A percentile compares a stretch with the other conserved stretches of the same genome.
These are phyloP conservation scores for Kalmanozyma brasiliensis DNA, from an alignment of 1,284 basidiomycete species.

Conservation along the genomic window DNA sequence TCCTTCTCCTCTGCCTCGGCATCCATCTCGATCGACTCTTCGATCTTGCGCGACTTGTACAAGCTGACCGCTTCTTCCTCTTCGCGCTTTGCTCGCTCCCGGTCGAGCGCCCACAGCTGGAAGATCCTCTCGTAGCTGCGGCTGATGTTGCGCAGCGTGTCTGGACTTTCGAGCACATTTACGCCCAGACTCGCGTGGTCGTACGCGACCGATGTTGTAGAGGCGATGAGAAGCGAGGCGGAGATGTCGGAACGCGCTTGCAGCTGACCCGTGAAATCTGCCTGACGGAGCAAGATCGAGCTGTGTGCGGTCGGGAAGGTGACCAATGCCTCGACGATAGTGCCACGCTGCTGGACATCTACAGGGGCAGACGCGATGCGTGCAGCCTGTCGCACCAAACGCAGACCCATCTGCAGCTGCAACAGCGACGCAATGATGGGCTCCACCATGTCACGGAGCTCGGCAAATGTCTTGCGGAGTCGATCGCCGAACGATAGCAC, in stretches of 20 bases:
- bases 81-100: slow-evolving; percentile 76
- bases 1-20: slow-evolving; percentile 79
- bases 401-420: slow-evolving; percentile 80
- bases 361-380: slow-evolving; percentile 28
- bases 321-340: slow-evolving; percentile 55
- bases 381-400: slow-evolving; percentile 70
- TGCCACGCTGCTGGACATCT: slow-evolving; percentile 32
- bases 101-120: slow-evolving; percentile 84
- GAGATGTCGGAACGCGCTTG: slow-evolving; percentile 56
- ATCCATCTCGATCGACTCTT: slow-evolving; percentile 76
- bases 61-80: slow-evolving; percentile 78
- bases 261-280: slow-evolving; percentile 53
- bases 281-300: slow-evolving; percentile 45
- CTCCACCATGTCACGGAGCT: slow-evolving; percentile 76
- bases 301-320: slow-evolving; percentile 61
- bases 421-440: slow-evolving; percentile 76
- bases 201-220: slow-evolving; percentile 30
- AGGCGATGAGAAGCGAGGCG: slow-evolving; percentile 45
- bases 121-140: slow-evolving; percentile 77
- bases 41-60: slow-evolving; percentile 78
- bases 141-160: slow-evolving; percentile 36
- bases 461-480: slow-evolving; percentile 69
- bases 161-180: slow-evolving; percentile 22
- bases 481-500: slow-evolving; percentile 70
- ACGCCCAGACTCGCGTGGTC: slow-evolving; percentile 27